These are phyloP conservation scores for Aspergillus ochraceoroseus DNA, from an alignment of 2,329 filamentous ascomycete genomes.

Conservation along the genomic window DNA sequence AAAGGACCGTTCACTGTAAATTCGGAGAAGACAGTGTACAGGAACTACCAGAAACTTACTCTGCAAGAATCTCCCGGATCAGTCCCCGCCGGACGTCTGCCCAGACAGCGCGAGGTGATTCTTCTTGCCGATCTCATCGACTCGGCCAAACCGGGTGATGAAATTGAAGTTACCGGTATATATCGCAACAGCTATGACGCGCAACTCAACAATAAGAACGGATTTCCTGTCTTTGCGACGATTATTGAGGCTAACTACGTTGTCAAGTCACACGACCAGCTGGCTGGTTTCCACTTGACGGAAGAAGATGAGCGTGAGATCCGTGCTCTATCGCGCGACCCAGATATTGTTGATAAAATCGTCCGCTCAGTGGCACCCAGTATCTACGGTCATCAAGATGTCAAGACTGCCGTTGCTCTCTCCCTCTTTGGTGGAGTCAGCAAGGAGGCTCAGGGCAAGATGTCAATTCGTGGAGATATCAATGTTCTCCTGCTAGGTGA, in stretches of 20 bases:
- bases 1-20: conserved; percentile 92
- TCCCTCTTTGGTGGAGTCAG: conserved; percentile 93
- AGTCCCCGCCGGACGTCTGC: conserved; percentile 89
- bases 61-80: conserved; percentile 96
- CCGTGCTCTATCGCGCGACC: conserved; percentile 78
- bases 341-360: conserved; percentile 87
- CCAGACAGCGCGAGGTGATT: conserved; percentile 88
- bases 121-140: conserved; percentile 97
- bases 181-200: conserved; percentile 99
- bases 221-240: conserved; percentile 96
- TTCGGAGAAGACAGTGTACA: conserved; percentile 95
- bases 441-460: conserved; percentile 82
- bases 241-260: conserved; percentile 97
- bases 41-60: conserved; percentile 97
- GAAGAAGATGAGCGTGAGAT: conserved; percentile 94
- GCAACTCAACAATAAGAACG: conserved; percentile 95
- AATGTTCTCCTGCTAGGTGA: conserved; percentile 95
- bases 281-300: conserved; percentile 90
- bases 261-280: conserved; percentile 93
- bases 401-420: conserved; percentile 93
- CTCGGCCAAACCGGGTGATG: conserved; percentile 91
- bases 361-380: conserved; percentile 90
- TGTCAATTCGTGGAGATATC: conserved; percentile 93
- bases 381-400: conserved; percentile 93
- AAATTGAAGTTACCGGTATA: conserved; percentile 93